Percentiles rank a stretch among this genome's conserved stretches.
These are phyloP conservation scores for Rasamsonia emersonii DNA, from an alignment of 2,329 filamentous ascomycete species.

Conservation along the genomic window DNA sequence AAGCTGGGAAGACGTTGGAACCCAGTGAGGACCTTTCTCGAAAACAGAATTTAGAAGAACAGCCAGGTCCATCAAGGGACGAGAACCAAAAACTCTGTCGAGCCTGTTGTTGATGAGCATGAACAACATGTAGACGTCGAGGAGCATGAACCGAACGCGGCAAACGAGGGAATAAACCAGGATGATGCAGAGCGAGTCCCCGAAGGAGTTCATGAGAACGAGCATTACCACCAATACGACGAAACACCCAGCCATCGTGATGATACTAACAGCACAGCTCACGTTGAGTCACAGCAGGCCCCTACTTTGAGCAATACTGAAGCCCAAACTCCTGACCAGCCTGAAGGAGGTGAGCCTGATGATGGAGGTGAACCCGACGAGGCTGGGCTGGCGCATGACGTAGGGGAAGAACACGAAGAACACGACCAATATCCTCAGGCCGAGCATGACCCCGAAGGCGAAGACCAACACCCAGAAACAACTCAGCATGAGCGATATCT, in stretches of 20 bases:
- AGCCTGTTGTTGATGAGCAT: constrained; percentile 5
- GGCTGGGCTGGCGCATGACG: constrained; percentile 5
- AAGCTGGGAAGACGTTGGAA: background rate
- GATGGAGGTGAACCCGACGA: constrained; percentile 11
- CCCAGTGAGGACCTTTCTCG: background rate
- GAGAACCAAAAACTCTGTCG: constrained; percentile 4
- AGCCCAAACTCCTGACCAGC: constrained; percentile 5
- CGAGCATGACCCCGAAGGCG: constrained; percentile 5
- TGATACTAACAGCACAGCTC: constrained; percentile 16
- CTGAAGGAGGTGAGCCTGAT: too few species aligned
- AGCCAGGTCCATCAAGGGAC: background rate
- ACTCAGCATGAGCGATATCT: constrained; percentile 12
- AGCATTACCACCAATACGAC: constrained; percentile 4
- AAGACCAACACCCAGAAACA: constrained; percentile 6
- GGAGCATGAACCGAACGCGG: too few species aligned
- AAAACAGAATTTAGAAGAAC: background rate
- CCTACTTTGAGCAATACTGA: constrained; percentile 5
- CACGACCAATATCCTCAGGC: constrained; percentile 4
- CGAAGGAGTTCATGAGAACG: too few species aligned
- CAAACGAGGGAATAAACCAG: too few species aligned
- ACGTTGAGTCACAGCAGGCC: constrained; percentile 5
- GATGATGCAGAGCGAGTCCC: too few species aligned
- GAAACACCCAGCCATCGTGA: constrained; percentile 7
- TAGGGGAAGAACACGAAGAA: constrained; percentile 8
- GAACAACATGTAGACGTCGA: too few species aligned